These are phyloP conservation scores for Boletus rubroflammeus DNA, from an alignment of 768 basidiomycete genomes.

Conservation along the genomic window DNA sequence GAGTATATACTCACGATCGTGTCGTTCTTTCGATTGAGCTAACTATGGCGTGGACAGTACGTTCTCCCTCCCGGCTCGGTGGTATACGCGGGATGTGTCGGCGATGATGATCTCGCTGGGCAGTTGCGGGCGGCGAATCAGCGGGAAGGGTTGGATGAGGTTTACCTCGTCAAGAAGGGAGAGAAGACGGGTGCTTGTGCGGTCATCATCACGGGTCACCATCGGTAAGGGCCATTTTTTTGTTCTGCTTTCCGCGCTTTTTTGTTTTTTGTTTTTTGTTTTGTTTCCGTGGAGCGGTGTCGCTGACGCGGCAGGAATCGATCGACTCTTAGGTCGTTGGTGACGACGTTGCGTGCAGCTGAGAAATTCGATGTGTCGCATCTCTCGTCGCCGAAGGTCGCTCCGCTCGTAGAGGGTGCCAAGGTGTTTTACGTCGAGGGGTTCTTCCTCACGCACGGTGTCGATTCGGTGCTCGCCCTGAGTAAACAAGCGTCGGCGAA, in stretches of 20 bases:
- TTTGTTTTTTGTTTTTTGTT: background rate
- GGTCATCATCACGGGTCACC: constrained; percentile 89
- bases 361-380: constrained; percentile 86
- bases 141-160: constrained; percentile 84
- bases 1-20: constrained; percentile 30
- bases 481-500: constrained; percentile 71
- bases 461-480: constrained; percentile 64
- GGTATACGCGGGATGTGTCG: constrained; percentile 93
- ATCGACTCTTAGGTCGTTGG: constrained; percentile 63
- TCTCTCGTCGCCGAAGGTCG: constrained; percentile 70
- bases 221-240: constrained; percentile 53
- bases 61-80: constrained; percentile 84
- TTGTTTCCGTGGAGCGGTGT: background rate
- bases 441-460: constrained; percentile 95
- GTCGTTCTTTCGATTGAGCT: background rate
- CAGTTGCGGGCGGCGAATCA: constrained; percentile 88
- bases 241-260: background rate
- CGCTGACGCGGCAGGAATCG: background rate
- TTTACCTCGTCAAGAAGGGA: constrained; percentile 84
- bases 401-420: constrained; percentile 73
- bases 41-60: constrained; percentile 51
- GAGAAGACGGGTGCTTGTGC: constrained; percentile 96
- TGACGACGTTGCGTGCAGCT: constrained; percentile 86
- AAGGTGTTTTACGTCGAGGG: constrained; percentile 93
- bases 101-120: constrained; percentile 86